Conservation (phyloP, 148 eudicot genomes). For the Spergularia marina region DNA sequence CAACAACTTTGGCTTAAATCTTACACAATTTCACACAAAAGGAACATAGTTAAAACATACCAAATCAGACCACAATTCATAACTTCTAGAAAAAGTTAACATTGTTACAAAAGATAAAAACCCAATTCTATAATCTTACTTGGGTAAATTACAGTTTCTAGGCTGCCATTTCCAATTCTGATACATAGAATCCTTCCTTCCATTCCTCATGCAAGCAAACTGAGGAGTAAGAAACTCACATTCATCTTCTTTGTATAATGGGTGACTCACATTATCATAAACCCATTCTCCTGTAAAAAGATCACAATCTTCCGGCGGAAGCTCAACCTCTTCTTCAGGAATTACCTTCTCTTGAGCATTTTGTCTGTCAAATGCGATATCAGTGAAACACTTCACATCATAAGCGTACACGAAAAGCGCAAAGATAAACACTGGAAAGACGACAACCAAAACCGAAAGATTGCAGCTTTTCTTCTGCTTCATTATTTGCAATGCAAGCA, state of each 20-base stretch:
- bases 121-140: conserved; percentile 34
- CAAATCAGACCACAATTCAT: not conserved
- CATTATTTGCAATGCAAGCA: too few relatives aligned
- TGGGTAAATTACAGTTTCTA: conserved; percentile 75
- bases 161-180: conserved; percentile 99
- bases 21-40: conserved; percentile 6
- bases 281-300: conserved; percentile 82
- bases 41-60: not conserved
- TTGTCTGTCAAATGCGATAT: too few relatives aligned
- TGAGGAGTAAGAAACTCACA: conserved; percentile 81
- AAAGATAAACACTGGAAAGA: too few relatives aligned
- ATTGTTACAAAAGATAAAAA: too few relatives aligned
- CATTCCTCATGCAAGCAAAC: conserved; percentile 86
- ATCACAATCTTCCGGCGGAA: conserved; percentile 79
- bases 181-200: conserved; percentile 64
- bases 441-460: too few relatives aligned
- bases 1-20: conserved; percentile 77
- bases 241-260: conserved; percentile 68
- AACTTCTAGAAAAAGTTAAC: conserved; percentile 1
- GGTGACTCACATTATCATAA: conserved; percentile 63
- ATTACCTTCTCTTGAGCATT: not conserved
- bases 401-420: too few relatives aligned
- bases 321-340: conserved; percentile 43
- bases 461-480: too few relatives aligned
- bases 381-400: too few relatives aligned